Evolutionary conservation across 2,329 filamentous ascomycete genomes (phyloP).

Genomic region (Arthrobotrys entomopaga): DNA sequence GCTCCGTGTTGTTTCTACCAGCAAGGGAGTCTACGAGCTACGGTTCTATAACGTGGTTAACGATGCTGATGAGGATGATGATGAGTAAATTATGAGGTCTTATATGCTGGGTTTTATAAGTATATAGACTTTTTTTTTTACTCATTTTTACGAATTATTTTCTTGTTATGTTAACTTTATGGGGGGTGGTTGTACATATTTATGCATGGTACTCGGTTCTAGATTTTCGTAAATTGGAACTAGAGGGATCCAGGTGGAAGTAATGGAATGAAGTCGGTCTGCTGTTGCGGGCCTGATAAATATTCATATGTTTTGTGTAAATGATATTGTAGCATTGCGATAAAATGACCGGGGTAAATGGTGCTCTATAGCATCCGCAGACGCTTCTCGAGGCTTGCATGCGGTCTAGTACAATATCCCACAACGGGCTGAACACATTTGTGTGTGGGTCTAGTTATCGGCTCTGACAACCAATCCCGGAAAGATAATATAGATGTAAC

Average conservation of each 20-base stretch:
- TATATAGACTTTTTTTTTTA: neutral
- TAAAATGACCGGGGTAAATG: too few relatives aligned
- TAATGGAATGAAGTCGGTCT: neutral
- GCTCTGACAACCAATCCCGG: too few relatives aligned
- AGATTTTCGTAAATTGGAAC: neutral
- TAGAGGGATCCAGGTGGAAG: neutral
- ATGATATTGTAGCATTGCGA: too few relatives aligned
- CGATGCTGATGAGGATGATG: constrained; percentile 96
- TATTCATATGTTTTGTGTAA: too few relatives aligned
- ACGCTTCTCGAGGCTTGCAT: too few relatives aligned
- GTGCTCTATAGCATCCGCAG: too few relatives aligned
- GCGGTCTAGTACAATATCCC: too few relatives aligned
- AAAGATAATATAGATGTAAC: too few relatives aligned
- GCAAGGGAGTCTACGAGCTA: constrained; percentile 98
- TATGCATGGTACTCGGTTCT: constrained; percentile 1
- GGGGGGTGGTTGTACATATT: constrained; percentile 9
- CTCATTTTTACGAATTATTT: neutral
- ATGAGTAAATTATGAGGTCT: constrained; percentile 76
- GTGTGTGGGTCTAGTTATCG: too few relatives aligned
- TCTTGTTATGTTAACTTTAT: neutral
- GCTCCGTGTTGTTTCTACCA: constrained; percentile 98
- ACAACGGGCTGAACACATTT: too few relatives aligned
- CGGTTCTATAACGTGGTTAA: constrained; percentile 99
- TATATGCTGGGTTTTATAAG: too few relatives aligned
- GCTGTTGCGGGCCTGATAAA: neutral